Percentiles rank a stretch among this genome's conserved stretches.
Conservation (phyloP, 176 grass and related monocot genomes). For the Urochloa ruziziensis region DNA sequence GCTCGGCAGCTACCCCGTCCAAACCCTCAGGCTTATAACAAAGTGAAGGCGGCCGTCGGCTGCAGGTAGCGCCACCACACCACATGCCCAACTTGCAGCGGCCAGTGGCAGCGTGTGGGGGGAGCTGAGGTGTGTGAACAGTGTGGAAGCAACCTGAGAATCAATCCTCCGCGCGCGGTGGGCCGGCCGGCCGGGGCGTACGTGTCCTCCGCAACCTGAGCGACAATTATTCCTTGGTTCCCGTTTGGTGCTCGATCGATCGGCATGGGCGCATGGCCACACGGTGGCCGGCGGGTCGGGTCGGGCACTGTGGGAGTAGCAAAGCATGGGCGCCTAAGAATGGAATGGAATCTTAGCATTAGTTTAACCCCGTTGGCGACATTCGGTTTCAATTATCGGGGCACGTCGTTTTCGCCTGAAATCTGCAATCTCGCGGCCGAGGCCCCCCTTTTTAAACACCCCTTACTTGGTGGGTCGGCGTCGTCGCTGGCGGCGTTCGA, state of each 20-base stretch:
- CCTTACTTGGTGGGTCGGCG: too few species aligned
- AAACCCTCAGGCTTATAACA: slow-evolving; percentile 42
- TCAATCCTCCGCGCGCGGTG: neutral
- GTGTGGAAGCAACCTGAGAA: slow-evolving; percentile 16
- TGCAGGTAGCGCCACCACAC: neutral
- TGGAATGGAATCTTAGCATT: slow-evolving; percentile 42
- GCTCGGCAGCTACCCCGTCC: neutral
- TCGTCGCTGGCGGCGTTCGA: slow-evolving; percentile 15
- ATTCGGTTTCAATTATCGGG: slow-evolving; percentile 27
- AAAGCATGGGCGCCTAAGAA: slow-evolving; percentile 9
- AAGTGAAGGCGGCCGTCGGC: neutral
- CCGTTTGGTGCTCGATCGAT: neutral
- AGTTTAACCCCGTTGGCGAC: slow-evolving; percentile 18
- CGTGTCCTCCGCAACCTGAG: neutral
- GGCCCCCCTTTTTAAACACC: slow-evolving; percentile 23
- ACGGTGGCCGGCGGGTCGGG: neutral
- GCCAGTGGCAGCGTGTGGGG: neutral
- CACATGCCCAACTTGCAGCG: slow-evolving; percentile 32
- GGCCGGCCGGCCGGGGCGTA: neutral
- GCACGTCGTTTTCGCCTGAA: slow-evolving; percentile 30
- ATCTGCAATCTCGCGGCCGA: slow-evolving; percentile 17
- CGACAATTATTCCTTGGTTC: slow-evolving; percentile 42
- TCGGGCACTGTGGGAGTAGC: neutral
- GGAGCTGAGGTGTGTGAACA: too few species aligned
- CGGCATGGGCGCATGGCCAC: neutral